These are phyloP conservation scores for Apiospora pterosperma DNA, from an alignment of 2,329 filamentous ascomycete species.

Conservation along the genomic window DNA sequence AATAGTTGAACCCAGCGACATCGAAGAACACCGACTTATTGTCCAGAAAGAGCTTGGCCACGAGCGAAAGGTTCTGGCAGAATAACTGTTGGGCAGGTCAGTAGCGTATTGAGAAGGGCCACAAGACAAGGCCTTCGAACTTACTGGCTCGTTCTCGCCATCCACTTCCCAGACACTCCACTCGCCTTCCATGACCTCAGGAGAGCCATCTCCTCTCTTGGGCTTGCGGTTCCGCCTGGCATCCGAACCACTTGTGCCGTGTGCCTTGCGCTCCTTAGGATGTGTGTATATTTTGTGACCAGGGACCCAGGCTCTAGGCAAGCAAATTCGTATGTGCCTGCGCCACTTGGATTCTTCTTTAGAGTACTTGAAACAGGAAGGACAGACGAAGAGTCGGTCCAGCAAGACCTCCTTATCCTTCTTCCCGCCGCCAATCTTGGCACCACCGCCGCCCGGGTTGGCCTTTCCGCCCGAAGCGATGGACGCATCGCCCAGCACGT, in stretches of 20 bases:
- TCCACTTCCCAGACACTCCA: constrained; percentile 93
- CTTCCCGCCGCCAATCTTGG: constrained; percentile 30
- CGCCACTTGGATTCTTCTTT: constrained; percentile 57
- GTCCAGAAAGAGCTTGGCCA: constrained; percentile 95
- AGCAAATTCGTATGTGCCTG: constrained; percentile 57
- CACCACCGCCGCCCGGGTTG: constrained; percentile 17
- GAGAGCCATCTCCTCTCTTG: constrained; percentile 33
- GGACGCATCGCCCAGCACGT: constrained; percentile 51
- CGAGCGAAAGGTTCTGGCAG: constrained; percentile 91
- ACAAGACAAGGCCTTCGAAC: constrained; percentile 21
- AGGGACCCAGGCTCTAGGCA: constrained; percentile 47
- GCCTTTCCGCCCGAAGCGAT: constrained; percentile 19
- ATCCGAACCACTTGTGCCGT: constrained; percentile 29
- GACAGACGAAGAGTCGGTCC: constrained; percentile 78
- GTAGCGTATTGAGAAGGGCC: neutral
- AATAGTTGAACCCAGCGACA: constrained; percentile 91
- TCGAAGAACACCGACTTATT: constrained; percentile 99
- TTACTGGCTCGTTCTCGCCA: constrained; percentile 74
- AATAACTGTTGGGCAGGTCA: constrained; percentile 58
- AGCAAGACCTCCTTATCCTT: constrained; percentile 42
- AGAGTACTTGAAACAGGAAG: constrained; percentile 92
- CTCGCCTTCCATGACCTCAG: constrained; percentile 45
- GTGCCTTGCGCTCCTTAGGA: constrained; percentile 41
- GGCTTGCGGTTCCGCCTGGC: neutral
- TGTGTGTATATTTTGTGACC: constrained; percentile 73